A percentile compares a stretch with the other conserved stretches of the same genome.
These are phyloP conservation scores for Sporothrix variecibatus DNA, from an alignment of 2,329 filamentous ascomycete genomes.

Conservation along the genomic window DNA sequence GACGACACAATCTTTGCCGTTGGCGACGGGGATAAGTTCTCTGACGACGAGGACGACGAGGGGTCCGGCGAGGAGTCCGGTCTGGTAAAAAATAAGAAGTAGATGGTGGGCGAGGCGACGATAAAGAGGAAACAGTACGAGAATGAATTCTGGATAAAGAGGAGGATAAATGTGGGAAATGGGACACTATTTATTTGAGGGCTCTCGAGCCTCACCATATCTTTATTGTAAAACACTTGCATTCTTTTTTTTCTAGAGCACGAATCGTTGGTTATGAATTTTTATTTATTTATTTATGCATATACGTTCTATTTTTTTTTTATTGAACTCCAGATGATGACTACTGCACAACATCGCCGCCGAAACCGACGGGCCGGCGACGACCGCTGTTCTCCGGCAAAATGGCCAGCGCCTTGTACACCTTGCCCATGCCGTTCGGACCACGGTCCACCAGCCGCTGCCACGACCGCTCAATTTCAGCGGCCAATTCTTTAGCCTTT, in stretches of 20 bases:
- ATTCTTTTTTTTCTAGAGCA: neutral
- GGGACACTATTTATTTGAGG: neutral
- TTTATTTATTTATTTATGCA: neutral
- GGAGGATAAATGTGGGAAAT: neutral
- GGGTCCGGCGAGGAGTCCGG: constrained; percentile 58
- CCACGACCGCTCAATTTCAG: constrained; percentile 72
- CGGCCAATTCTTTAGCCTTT: constrained; percentile 43
- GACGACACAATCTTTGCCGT: constrained; percentile 96
- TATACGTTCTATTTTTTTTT: neutral
- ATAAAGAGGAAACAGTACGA: neutral
- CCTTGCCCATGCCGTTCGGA: constrained; percentile 84
- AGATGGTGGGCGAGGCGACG: neutral
- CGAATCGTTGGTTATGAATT: neutral
- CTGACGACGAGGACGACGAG: constrained; percentile 76
- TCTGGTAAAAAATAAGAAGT: constrained; percentile 52
- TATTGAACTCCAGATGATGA: neutral
- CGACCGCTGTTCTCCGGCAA: constrained; percentile 75
- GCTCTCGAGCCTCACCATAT: neutral
- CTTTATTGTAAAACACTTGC: constrained; percentile 18
- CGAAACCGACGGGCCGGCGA: constrained; percentile 86
- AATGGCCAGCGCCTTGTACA: constrained; percentile 93
- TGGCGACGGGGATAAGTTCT: constrained; percentile 80
- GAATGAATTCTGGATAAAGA: neutral
- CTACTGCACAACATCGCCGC: constrained; percentile 61
- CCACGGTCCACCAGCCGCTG: constrained; percentile 80